Base-by-base conservation (phyloP, 495 filamentous ascomycete species). In the Pyrenula massariospora region DNA sequence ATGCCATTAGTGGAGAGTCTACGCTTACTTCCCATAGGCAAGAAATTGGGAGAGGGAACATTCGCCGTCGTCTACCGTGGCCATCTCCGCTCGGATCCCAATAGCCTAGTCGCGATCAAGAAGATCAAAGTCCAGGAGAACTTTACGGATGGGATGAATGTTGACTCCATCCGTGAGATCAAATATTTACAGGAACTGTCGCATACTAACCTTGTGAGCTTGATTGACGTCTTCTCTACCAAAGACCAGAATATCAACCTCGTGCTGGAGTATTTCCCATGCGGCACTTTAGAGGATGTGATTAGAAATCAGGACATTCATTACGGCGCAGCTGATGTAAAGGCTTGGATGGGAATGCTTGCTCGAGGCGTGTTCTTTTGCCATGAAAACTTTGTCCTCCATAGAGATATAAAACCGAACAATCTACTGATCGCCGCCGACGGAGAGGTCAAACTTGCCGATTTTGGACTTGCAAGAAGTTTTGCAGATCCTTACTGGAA, bases 381-480 rank as follows among this genome's bases (percentile, higher is more conserved):
- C 72, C 94, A 99, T 70, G 88, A 88, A 67, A 94, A 93, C 68
- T 90, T 84, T 60, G 81, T 99, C 2, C 75, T 99, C 49, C 94
- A 99, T 72, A 87, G 93, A 59, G 94, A 99, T 75, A 97, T 99
- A 75, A 99, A 99, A 68, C 92, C 93, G 25, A 97, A 97, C 80
- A 97, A 99, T 70, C 73, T 97, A 65, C 80, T 99, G 51, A 93
- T 97, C 59, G 90, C 91, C 12, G 85, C 89, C 12, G 85, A 95
- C 65, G 92, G 93, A 21, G 87, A 91, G 64, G 81, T 97, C 58
- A 99, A 94, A 67, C 79, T 99, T 50, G 94, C 93, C 3, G 93
- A 99, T 86, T 99, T 99, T 66, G 93, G 93, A 75, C 80, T 97
- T 24, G 93, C 93, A 11, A 74, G 94, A 58, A 80, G 78, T 42